Percentiles rank a stretch among this genome's conserved stretches.
These are phyloP conservation scores for Phytophthora crassamura DNA, from an alignment of 352 stramenopile species.

Conservation along the genomic window DNA sequence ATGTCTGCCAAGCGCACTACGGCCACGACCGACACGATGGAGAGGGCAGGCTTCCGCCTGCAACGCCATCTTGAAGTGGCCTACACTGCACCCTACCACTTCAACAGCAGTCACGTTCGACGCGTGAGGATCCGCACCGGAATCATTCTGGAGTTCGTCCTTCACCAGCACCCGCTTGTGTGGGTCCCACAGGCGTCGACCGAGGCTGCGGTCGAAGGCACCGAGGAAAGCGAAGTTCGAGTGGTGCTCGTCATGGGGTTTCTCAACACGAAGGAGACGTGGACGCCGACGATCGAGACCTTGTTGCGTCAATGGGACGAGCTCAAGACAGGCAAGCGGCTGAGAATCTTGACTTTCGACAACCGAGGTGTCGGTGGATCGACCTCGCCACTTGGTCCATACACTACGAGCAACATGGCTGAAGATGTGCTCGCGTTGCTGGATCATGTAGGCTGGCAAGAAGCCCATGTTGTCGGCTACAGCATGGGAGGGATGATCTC, in stretches of 20 bases:
- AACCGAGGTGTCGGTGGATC: constrained; percentile 54
- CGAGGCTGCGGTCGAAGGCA: neutral
- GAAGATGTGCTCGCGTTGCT: constrained; percentile 50
- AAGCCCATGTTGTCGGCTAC: constrained; percentile 47
- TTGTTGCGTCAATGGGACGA: constrained; percentile 42
- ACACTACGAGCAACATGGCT: constrained; percentile 54
- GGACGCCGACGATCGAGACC: constrained; percentile 44
- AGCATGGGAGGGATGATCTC: constrained; percentile 65
- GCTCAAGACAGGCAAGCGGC: constrained; percentile 1
- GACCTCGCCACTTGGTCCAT: constrained; percentile 41
- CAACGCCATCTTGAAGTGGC: constrained; percentile 40
- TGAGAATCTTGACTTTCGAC: constrained; percentile 52
- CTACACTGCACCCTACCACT: constrained; percentile 42
- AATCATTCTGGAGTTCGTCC: constrained; percentile 48
- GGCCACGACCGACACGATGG: constrained; percentile 7
- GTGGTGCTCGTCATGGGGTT: constrained; percentile 58
- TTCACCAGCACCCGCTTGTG: constrained; percentile 37
- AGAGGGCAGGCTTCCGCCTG: constrained; percentile 31
- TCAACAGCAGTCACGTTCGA: constrained; percentile 34
- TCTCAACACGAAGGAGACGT: constrained; percentile 50
- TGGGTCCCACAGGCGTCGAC: constrained; percentile 9
- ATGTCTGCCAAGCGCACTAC: constrained; percentile 30
- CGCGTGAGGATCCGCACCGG: constrained; percentile 38
- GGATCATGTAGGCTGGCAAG: constrained; percentile 48
- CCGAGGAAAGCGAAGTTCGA: constrained; percentile 18